phyloP scores from a whole-genome alignment of 2,329 filamentous ascomycete species.

The Annulohypoxylon truncatum region DNA sequence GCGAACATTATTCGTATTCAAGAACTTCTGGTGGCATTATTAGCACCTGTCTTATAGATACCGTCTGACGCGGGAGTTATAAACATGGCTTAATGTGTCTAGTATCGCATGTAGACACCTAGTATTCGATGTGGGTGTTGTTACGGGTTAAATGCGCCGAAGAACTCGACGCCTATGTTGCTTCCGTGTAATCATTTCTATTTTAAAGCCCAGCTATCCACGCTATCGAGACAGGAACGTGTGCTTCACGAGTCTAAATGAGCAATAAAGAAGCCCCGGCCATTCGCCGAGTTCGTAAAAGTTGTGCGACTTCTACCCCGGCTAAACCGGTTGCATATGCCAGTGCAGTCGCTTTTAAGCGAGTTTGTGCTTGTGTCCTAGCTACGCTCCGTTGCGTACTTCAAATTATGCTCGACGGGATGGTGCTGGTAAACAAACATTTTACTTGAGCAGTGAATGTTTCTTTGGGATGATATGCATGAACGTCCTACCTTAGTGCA shows the following conservation, averaged over 20 bases:
- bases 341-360: neutral
- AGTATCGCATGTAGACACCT: constrained; percentile 5
- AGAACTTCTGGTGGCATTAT: neutral
- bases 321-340: constrained; percentile 38
- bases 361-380: neutral
- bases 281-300: constrained; percentile 8
- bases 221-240: constrained; percentile 9
- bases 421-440: neutral
- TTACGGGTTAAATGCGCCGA: constrained; percentile 18
- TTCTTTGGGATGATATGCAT: neutral
- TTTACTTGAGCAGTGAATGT: neutral
- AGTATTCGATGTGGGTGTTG: constrained; percentile 9
- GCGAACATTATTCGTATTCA: neutral
- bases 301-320: constrained; percentile 12
- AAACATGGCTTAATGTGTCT: neutral
- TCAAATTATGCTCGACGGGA: neutral
- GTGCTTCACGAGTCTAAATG: constrained; percentile 15
- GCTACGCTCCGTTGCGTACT: neutral
- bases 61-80: neutral
- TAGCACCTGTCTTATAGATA: neutral
- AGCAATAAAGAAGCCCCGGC: constrained; percentile 4
- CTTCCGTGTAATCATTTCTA: constrained; percentile 22
- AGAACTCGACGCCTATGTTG: constrained; percentile 6
- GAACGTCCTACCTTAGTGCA: neutral
- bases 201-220: constrained; percentile 24